phyloP scores from a whole-genome alignment of 352 stramenopile species.

The Globisporangium echinulatum region DNA sequence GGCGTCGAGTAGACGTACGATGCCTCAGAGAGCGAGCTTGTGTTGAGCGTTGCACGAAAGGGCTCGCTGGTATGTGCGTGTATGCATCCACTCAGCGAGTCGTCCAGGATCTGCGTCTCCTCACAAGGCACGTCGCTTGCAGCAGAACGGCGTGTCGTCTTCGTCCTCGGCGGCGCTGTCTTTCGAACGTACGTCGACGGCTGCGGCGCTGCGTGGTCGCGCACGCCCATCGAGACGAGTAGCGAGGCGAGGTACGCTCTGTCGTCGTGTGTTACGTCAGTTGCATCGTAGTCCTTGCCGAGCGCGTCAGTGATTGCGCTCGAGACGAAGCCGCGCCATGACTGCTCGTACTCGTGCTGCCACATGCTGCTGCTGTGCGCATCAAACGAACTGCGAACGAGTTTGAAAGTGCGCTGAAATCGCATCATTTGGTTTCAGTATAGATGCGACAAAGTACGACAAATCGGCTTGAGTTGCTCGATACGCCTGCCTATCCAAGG shows the following conservation, averaged over 20 bases:
- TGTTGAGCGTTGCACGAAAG: constrained; percentile 5
- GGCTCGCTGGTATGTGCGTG: neutral
- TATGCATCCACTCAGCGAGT: neutral
- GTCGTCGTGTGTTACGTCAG: constrained; percentile 24
- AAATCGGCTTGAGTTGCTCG: too few species aligned
- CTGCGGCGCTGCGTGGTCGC: constrained; percentile 6
- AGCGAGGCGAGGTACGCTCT: constrained; percentile 32
- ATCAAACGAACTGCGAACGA: neutral
- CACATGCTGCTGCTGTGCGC: constrained; percentile 17
- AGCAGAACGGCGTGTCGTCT: neutral
- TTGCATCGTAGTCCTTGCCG: constrained; percentile 16
- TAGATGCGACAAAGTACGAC: too few species aligned
- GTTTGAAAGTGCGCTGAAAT: too few species aligned
- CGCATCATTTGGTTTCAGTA: too few species aligned
- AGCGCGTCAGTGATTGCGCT: constrained; percentile 31
- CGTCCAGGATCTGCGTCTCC: constrained; percentile 9
- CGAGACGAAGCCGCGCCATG: constrained; percentile 42
- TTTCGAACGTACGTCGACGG: neutral
- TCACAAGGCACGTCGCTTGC: neutral
- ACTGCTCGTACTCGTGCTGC: constrained; percentile 59
- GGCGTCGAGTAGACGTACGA: constrained; percentile 76
- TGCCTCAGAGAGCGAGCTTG: constrained; percentile 22
- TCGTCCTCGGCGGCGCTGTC: neutral
- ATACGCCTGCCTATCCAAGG: too few species aligned
- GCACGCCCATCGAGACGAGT: constrained; percentile 19